Percentiles rank a stretch among this genome's conserved stretches.
These are phyloP conservation scores for Globisporangium polare DNA, from an alignment of 352 stramenopile species.

Conservation along the genomic window DNA sequence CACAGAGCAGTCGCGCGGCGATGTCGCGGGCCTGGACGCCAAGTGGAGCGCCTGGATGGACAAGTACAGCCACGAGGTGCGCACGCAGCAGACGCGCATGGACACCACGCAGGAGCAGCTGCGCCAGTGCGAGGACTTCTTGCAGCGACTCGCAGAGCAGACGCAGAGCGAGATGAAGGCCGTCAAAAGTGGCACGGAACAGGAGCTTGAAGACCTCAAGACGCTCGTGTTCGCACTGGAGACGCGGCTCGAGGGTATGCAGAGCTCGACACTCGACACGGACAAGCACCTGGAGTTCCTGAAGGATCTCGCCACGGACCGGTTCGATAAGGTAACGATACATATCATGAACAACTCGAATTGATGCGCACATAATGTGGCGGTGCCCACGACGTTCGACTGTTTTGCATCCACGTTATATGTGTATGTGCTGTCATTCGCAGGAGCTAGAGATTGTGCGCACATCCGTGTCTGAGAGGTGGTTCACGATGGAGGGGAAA, in stretches of 20 bases:
- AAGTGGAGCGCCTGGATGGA: constrained; percentile 63
- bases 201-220: constrained; percentile 50
- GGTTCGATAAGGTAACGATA: constrained; percentile 37
- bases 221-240: constrained; percentile 42
- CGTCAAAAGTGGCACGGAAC: constrained; percentile 19
- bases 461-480: constrained; percentile 54
- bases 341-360: too few species aligned
- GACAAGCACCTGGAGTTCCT: constrained; percentile 40
- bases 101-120: constrained; percentile 36
- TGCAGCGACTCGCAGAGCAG: constrained; percentile 31
- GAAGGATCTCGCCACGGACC: constrained; percentile 32
- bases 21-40: constrained; percentile 30
- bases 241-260: constrained; percentile 37
- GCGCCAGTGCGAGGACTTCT: constrained; percentile 34
- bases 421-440: background rate
- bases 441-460: constrained; percentile 59
- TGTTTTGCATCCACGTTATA: background rate
- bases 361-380: too few species aligned
- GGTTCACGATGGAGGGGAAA: constrained; percentile 39
- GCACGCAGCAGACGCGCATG: constrained; percentile 31
- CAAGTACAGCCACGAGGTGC: constrained; percentile 48
- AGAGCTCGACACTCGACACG: constrained; percentile 25
- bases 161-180: constrained; percentile 24
- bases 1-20: constrained; percentile 28
- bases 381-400: too few species aligned